Evolutionary conservation across 1,139 yeast genomes (phyloP).

Genomic region (Pichia sp.): DNA sequence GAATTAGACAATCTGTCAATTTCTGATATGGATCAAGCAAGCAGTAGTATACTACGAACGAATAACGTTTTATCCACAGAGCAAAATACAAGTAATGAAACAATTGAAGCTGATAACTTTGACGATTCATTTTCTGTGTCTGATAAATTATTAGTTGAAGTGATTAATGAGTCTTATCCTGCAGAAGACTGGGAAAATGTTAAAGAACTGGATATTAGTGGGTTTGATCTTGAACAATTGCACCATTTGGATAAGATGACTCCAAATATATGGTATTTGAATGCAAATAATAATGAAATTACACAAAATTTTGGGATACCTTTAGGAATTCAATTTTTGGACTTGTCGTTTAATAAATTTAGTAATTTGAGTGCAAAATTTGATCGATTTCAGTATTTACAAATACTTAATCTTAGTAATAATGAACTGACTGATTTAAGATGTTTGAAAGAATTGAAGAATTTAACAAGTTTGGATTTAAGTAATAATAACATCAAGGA

Average conservation of each 20-base stretch:
- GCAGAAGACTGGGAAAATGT: conserved; percentile 41
- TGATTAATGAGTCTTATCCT: conserved; percentile 42
- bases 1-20: conserved; percentile 3
- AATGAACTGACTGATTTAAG: conserved; percentile 37
- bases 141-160: conserved; percentile 39
- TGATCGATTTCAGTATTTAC: conserved; percentile 39
- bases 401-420: conserved; percentile 37
- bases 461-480: conserved; percentile 38
- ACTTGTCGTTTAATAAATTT: conserved; percentile 34
- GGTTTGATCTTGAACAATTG: conserved; percentile 33
- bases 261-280: conserved; percentile 38
- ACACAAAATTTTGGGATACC: conserved; percentile 47
- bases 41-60: conserved; percentile 2
- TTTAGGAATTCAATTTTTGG: conserved; percentile 33
- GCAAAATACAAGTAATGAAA: too few species aligned
- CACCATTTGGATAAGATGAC: conserved; percentile 41
- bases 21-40: conserved; percentile 3
- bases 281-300: conserved; percentile 41
- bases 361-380: conserved; percentile 23
- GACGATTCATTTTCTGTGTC: conserved; percentile 41
- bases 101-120: background rate
- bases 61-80: background rate
- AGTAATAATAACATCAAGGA: conserved; percentile 36
- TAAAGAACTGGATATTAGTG: conserved; percentile 34
- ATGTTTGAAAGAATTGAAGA: conserved; percentile 37